These are phyloP conservation scores for Mucor mucedo DNA, from an alignment of 371 early-diverging fungal species.

Conservation along the genomic window DNA sequence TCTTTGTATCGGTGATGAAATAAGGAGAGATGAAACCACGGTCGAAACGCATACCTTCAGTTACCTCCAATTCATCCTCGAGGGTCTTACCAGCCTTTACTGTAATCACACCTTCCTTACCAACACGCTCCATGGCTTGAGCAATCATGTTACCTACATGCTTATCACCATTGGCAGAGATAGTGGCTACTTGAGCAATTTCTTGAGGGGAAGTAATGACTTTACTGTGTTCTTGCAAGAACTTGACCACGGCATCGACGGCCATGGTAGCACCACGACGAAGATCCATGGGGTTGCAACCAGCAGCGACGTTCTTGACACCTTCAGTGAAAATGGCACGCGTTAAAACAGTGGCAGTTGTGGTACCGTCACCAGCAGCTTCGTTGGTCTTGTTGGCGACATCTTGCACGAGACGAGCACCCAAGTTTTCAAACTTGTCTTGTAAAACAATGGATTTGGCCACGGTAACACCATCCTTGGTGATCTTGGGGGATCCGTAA, in stretches of 20 bases:
- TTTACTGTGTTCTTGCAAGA: constrained; percentile 84
- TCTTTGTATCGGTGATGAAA: constrained; percentile 97
- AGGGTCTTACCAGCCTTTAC: constrained; percentile 98
- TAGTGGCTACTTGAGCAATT: constrained; percentile 96
- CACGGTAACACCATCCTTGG: constrained; percentile 99
- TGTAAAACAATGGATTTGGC: constrained; percentile 96
- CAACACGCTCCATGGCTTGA: constrained; percentile 98
- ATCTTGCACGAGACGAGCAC: constrained; percentile 97
- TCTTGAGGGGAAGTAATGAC: constrained; percentile 93
- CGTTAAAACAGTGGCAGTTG: constrained; percentile 97
- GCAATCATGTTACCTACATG: constrained; percentile 96
- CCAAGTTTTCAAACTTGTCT: constrained; percentile 97
- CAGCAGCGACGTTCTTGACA: constrained; percentile 98
- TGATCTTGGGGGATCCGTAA: constrained; percentile 98
- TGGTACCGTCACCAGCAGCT: constrained; percentile 98
- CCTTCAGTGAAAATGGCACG: constrained; percentile 98
- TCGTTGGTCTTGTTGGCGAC: constrained; percentile 99
- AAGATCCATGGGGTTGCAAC: constrained; percentile 98
- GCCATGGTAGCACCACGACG: constrained; percentile 95
- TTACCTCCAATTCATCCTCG: constrained; percentile 95
- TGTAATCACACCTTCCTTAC: constrained; percentile 99
- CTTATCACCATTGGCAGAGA: constrained; percentile 98
- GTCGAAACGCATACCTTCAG: constrained; percentile 99
- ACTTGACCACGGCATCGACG: constrained; percentile 89
- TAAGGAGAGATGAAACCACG: constrained; percentile 99